Evolutionary conservation across 2,329 filamentous ascomycete species (phyloP), one percentile per base, ranked within the genome.

Genomic region (Bretziella fagacearum): DNA sequence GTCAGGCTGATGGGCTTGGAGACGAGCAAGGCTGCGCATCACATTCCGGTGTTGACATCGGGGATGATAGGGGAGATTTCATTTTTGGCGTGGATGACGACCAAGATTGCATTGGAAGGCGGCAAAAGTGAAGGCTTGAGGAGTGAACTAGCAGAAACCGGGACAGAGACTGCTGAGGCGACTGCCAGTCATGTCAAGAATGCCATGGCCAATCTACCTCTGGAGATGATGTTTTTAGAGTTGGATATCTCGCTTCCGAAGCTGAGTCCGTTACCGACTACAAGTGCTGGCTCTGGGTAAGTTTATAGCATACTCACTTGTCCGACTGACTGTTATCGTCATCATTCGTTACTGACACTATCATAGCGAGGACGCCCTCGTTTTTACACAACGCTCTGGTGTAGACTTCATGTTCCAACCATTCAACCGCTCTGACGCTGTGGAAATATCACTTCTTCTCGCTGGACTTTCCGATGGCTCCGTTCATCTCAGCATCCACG

Each of bases 401-500:
- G 69, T 84, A 22, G 80, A 84, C 53, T 76, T 79, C 29, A 69
- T 84, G 22, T 84, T 84, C 54, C 74, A 74, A 47, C 65, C 71
- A 0, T 67, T 71, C 26, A 70, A 74, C 50, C 69, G 74, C 29
- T 73, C 74, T 45, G 75, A 83, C 44, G 77, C 78, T 52, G 77
- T 85, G 53, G 71, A 76, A n/a, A 78, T 91, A 36, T 82, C 89
- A 59, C 74, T 89, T 53, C 77, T 93, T 64, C 65, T 89, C 4
- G 72, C 83, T 2, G 83, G 82, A 3, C 82, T 79, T 3, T 71
- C 73, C 48, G 73, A 84, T 52, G 82, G 82, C 6, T 70, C 67
- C 15, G 67, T 93, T 10, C 80, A 89, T 57, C 66, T 93, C 15
- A 84, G 78, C 54, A 84, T 93, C 41, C 89, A 89, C 59, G 82